Evolutionary conservation across 2,329 filamentous ascomycete species (phyloP).

Genomic region (Trichoderma koningiopsis): DNA sequence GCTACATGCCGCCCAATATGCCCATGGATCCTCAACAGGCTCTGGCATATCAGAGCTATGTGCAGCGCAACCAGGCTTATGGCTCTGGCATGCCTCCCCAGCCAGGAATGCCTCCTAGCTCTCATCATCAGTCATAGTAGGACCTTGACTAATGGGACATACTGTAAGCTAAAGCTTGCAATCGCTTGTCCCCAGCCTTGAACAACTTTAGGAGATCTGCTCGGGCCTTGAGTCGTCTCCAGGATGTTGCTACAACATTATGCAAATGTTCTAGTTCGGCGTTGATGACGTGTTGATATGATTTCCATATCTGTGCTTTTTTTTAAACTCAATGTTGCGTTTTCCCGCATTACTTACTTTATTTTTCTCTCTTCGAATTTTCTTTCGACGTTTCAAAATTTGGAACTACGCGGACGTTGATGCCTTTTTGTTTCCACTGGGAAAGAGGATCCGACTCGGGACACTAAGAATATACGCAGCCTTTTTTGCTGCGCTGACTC

Average conservation of each 20-base stretch:
- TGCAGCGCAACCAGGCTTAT: slow-evolving; percentile 68
- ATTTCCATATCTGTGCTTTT: slow-evolving; percentile 33
- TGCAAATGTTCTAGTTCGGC: slow-evolving; percentile 48
- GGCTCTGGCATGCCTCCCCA: slow-evolving; percentile 80
- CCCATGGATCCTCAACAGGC: slow-evolving; percentile 76
- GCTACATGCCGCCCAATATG: slow-evolving; percentile 62
- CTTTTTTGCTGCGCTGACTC: not conserved
- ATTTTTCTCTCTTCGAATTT: slow-evolving; percentile 1
- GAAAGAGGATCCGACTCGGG: not conserved
- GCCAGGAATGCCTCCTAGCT: slow-evolving; percentile 77
- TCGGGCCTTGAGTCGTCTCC: slow-evolving; percentile 34
- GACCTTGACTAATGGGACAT: slow-evolving; percentile 6
- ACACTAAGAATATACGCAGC: not conserved
- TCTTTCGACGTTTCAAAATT: not conserved
- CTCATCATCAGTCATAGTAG: slow-evolving; percentile 72
- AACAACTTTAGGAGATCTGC: slow-evolving; percentile 49
- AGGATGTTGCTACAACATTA: slow-evolving; percentile 41
- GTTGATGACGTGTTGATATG: slow-evolving; percentile 45
- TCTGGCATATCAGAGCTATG: slow-evolving; percentile 80
- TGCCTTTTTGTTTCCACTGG: not conserved
- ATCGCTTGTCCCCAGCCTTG: slow-evolving; percentile 62
- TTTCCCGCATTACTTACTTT: slow-evolving; percentile 24
- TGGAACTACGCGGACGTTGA: slow-evolving; percentile 6
- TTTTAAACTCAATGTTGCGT: slow-evolving; percentile 30
- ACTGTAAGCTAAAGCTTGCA: slow-evolving; percentile 29